Evolutionary conservation across 2,329 filamentous ascomycete genomes (phyloP).

Genomic region (Didymella sp.): DNA sequence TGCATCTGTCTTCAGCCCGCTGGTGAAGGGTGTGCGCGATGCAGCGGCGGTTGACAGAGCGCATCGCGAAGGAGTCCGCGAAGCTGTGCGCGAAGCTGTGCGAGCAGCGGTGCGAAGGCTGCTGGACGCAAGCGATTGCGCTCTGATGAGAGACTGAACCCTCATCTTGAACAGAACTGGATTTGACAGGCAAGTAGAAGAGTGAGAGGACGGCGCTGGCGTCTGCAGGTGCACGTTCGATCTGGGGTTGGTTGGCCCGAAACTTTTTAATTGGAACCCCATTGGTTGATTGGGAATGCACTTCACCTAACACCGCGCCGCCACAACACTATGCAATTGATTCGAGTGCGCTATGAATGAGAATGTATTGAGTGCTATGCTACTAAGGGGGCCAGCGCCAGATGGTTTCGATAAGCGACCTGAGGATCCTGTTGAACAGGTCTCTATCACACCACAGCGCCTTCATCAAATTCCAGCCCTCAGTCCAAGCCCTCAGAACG

Average conservation of each 20-base stretch:
- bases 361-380: slow-evolving; percentile 26
- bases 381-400: slow-evolving; percentile 11
- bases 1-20: slow-evolving; percentile 39
- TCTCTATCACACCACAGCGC: background rate
- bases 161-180: slow-evolving; percentile 38
- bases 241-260: background rate
- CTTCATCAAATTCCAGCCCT: background rate
- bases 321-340: background rate
- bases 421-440: background rate
- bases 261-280: slow-evolving; percentile 9
- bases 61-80: slow-evolving; percentile 39
- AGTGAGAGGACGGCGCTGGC: slow-evolving; percentile 38
- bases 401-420: background rate
- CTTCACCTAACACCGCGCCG: slow-evolving; percentile 28
- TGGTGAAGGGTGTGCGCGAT: slow-evolving; percentile 37
- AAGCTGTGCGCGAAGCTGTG: slow-evolving; percentile 30
- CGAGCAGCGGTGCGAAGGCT: slow-evolving; percentile 41
- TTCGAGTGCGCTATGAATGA: slow-evolving; percentile 11
- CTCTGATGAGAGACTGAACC: slow-evolving; percentile 43
- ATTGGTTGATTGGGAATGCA: slow-evolving; percentile 3
- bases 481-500: background rate
- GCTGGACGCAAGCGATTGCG: slow-evolving; percentile 42
- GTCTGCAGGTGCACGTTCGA: slow-evolving; percentile 28
- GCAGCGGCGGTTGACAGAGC: slow-evolving; percentile 44
- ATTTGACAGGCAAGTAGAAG: slow-evolving; percentile 20